Conservation (phyloP, 1,139 yeast species). For the Pichia sp. region DNA sequence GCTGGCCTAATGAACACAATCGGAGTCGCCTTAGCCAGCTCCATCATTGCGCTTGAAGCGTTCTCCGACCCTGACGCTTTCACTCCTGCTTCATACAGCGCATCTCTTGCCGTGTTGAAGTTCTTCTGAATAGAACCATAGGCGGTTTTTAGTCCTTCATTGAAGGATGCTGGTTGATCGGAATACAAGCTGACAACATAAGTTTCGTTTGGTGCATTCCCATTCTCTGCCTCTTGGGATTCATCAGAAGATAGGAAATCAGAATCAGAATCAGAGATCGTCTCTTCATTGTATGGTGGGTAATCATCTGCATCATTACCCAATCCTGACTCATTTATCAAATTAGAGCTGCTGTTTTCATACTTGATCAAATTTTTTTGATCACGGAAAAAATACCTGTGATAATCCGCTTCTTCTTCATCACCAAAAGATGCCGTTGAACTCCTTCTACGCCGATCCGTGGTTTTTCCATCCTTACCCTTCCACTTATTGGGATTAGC, state of each 20-base stretch:
- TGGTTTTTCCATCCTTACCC: not conserved
- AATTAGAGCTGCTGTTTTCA: not conserved
- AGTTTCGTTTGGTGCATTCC: constrained; percentile 6
- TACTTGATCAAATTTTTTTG: not conserved
- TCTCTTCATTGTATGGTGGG: constrained; percentile 1
- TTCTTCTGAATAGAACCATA: constrained; percentile 69
- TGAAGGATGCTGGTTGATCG: constrained; percentile 69
- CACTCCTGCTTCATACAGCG: constrained; percentile 54
- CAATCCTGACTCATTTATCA: constrained; percentile 22
- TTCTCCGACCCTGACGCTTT: constrained; percentile 60
- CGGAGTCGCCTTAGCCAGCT: constrained; percentile 76
- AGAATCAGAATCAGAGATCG: constrained; percentile 5
- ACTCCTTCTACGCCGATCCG: constrained; percentile 14
- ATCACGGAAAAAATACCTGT: constrained; percentile 10
- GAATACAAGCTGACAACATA: constrained; percentile 73
- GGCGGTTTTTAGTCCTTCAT: constrained; percentile 71
- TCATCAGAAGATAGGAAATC: not conserved
- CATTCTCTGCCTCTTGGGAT: not conserved
- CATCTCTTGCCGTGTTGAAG: constrained; percentile 59
- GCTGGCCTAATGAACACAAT: constrained; percentile 77
- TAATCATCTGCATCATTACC: constrained; percentile 3
- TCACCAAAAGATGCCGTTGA: constrained; percentile 27
- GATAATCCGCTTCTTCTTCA: constrained; percentile 25
- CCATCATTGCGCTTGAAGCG: constrained; percentile 61
- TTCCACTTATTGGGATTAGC: not conserved